Conservation (phyloP, 2,329 filamentous ascomycete genomes). For the Peltaster fructicola region DNA sequence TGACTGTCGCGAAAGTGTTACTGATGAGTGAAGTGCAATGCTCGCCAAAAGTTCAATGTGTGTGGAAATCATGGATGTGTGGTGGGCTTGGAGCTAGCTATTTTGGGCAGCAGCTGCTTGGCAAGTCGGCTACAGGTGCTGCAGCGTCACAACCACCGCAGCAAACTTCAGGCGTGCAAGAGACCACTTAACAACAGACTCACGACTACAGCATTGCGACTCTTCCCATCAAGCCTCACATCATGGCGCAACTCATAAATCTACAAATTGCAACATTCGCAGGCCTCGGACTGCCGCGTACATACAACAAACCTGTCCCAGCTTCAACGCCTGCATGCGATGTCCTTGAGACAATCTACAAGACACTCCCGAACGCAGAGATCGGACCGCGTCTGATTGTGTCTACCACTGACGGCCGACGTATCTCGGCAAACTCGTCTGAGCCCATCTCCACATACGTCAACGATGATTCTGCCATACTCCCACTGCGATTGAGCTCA, state of each 20-base stretch:
- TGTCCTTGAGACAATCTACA: constrained; percentile 43
- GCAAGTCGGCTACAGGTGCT: too few species aligned
- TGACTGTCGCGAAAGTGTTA: too few species aligned
- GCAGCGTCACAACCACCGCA: too few species aligned
- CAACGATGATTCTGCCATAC: constrained; percentile 28
- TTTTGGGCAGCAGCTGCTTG: too few species aligned
- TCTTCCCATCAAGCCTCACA: constrained; percentile 1
- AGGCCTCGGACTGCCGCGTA: constrained; percentile 67
- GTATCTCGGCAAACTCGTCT: constrained; percentile 39
- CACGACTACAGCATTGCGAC: too few species aligned
- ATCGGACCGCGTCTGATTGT: constrained; percentile 47
- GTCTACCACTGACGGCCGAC: constrained; percentile 63
- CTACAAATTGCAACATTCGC: constrained; percentile 71
- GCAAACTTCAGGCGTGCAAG: too few species aligned
- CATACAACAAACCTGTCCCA: constrained; percentile 57
- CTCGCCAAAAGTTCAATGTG: constrained; percentile 4
- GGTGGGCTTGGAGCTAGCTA: neutral
- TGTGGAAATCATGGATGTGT: constrained; percentile 2
- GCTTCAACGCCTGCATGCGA: constrained; percentile 47
- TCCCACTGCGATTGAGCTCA: constrained; percentile 64
- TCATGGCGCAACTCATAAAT: constrained; percentile 37
- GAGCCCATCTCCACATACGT: constrained; percentile 46
- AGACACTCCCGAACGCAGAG: constrained; percentile 38
- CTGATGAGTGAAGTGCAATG: constrained; percentile 10
- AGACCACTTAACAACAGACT: too few species aligned